Evolutionary conservation across 345 rosid genomes (phyloP).

Genomic region (Pistacia atlantica): DNA sequence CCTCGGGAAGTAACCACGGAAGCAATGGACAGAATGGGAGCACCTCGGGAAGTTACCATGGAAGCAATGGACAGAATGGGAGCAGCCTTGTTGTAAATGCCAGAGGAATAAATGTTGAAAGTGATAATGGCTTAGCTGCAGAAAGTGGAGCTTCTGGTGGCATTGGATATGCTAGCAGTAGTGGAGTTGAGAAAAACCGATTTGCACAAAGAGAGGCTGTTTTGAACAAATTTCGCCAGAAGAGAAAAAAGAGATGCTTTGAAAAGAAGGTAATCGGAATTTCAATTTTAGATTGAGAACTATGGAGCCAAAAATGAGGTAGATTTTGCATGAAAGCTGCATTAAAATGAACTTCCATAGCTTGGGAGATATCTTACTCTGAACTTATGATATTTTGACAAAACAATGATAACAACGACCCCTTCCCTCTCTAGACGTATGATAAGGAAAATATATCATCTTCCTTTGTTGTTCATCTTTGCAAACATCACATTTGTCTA

Average conservation of each 20-base stretch:
- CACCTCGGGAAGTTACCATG: constrained; percentile 45
- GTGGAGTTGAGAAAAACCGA: constrained; percentile 27
- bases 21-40: no score
- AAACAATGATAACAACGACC: not conserved
- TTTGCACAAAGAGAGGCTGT: constrained; percentile 57
- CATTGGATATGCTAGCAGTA: constrained; percentile 22
- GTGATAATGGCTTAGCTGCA: constrained; percentile 27
- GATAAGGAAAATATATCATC: not conserved
- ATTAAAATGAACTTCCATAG: not conserved
- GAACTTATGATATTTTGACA: not conserved
- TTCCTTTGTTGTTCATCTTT: not conserved
- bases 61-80: constrained; percentile 48
- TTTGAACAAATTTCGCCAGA: constrained; percentile 56
- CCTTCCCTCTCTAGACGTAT: no score
- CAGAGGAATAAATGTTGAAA: constrained; percentile 32
- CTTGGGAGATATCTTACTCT: not conserved
- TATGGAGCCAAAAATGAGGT: not conserved
- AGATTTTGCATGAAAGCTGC: not conserved
- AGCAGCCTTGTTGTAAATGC: constrained; percentile 31
- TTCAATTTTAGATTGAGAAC: constrained; percentile 12
- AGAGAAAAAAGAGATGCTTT: constrained; percentile 65
- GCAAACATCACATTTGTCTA: not conserved
- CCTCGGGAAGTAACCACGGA: not conserved
- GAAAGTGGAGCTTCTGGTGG: constrained; percentile 25
- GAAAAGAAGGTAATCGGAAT: constrained; percentile 49